Conservation (phyloP, 306 rosid species). For the Malus orientalis region DNA sequence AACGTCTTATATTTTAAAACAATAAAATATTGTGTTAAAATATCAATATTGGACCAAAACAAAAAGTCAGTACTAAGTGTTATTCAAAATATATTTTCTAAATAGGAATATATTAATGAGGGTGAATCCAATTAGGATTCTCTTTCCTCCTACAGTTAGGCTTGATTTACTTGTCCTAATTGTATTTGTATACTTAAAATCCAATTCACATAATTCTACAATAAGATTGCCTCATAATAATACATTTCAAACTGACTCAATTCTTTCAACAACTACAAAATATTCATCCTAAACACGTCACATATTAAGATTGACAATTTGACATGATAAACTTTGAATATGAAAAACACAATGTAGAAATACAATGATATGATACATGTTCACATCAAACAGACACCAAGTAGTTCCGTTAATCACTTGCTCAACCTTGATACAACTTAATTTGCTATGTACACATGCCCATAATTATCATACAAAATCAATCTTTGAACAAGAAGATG, state of each 20-base stretch:
- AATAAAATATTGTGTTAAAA: too few relatives aligned
- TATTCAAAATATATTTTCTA: too few relatives aligned
- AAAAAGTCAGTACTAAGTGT: too few relatives aligned
- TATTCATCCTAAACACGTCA: not conserved
- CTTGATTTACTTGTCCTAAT: not conserved
- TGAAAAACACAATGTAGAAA: not conserved
- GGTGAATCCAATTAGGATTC: not conserved
- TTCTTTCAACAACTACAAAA: too few relatives aligned
- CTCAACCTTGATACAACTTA: not conserved
- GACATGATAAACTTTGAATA: not conserved
- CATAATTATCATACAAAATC: not conserved
- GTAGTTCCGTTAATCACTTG: not conserved
- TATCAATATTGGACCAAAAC: too few relatives aligned
- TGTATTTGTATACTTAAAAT: not conserved
- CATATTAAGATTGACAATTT: not conserved
- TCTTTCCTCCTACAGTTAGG: not conserved
- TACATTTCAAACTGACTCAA: too few relatives aligned
- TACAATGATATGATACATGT: not conserved
- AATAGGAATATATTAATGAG: not conserved
- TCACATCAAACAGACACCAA: not conserved
- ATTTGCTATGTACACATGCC: not conserved
- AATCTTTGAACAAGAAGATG: not conserved
- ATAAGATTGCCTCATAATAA: too few relatives aligned
- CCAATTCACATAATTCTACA: not conserved
- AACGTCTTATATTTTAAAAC: too few relatives aligned